Conservation (phyloP, 2,329 filamentous ascomycete genomes). For the Fusarium nodosum region DNA sequence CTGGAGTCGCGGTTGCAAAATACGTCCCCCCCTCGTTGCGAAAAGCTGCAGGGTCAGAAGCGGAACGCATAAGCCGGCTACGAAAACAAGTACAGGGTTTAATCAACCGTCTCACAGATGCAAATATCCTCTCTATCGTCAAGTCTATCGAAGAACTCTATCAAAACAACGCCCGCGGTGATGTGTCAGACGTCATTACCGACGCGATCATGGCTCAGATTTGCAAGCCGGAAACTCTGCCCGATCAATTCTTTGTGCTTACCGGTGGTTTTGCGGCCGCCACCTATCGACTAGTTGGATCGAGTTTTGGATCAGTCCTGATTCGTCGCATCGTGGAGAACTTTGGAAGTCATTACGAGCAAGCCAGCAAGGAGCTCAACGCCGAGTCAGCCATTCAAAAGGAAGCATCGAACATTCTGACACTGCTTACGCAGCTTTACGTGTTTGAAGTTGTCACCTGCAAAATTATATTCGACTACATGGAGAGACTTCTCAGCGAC, state of each 20-base stretch:
- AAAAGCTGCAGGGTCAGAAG: conserved; percentile 71
- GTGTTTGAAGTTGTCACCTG: conserved; percentile 90
- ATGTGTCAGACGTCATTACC: conserved; percentile 85
- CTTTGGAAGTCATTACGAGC: conserved; percentile 76
- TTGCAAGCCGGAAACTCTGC: conserved; percentile 80
- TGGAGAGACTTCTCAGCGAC: conserved; percentile 79
- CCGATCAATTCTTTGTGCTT: conserved; percentile 91
- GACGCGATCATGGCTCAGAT: conserved; percentile 84
- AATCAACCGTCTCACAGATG: conserved; percentile 92
- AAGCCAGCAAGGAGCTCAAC: conserved; percentile 55
- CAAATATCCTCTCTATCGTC: conserved; percentile 87
- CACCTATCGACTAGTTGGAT: conserved; percentile 87
- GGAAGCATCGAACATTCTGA: conserved; percentile 77
- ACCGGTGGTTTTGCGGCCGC: conserved; percentile 91
- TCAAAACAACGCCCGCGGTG: conserved; percentile 84
- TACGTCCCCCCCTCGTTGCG: conserved; percentile 92
- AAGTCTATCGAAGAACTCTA: conserved; percentile 87
- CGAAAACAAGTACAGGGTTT: conserved; percentile 87
- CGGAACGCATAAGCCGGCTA: conserved; percentile 76
- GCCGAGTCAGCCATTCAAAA: conserved; percentile 58
- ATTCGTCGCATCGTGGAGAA: conserved; percentile 82
- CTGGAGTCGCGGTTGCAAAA: conserved; percentile 68
- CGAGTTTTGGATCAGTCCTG: conserved; percentile 90
- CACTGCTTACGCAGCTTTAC: conserved; percentile 88
- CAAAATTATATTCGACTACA: conserved; percentile 90